Percentiles rank a stretch among this genome's conserved stretches.
phyloP scores from a whole-genome alignment of 495 filamentous ascomycete genomes.

The Trichoderma virens region DNA sequence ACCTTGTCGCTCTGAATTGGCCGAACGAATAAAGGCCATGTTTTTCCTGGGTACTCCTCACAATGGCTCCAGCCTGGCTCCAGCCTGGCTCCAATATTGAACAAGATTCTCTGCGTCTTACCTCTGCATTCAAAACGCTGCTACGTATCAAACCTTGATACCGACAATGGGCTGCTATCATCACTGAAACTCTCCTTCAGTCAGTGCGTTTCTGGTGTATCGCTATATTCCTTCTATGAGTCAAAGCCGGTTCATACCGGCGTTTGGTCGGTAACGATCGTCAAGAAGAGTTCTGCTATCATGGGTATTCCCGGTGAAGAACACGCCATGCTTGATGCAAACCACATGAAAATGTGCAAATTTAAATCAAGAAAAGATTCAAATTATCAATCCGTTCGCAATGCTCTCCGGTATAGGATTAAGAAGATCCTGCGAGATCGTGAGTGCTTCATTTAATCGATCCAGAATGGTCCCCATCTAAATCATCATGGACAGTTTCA shows the following conservation, averaged over 20 bases:
- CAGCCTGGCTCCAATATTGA: too few relatives aligned
- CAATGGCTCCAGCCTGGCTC: background rate
- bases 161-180: background rate
- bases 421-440: background rate
- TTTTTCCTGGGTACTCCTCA: background rate
- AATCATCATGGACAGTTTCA: too few relatives aligned
- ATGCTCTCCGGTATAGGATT: background rate
- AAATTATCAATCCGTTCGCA: background rate
- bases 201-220: too few relatives aligned
- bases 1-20: background rate
- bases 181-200: too few relatives aligned
- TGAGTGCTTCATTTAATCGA: too few relatives aligned
- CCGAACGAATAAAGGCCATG: background rate
- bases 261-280: background rate
- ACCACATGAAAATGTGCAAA: background rate
- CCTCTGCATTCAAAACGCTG: background rate
- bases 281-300: background rate
- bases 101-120: background rate
- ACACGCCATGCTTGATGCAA: background rate
- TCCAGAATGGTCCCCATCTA: too few relatives aligned
- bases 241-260: background rate
- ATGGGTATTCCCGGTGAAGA: background rate
- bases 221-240: background rate
- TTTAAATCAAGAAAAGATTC: background rate
- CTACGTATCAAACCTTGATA: background rate